phyloP scores from a whole-genome alignment of 805 yeast genomes.

The Yamadazyma sp. region DNA sequence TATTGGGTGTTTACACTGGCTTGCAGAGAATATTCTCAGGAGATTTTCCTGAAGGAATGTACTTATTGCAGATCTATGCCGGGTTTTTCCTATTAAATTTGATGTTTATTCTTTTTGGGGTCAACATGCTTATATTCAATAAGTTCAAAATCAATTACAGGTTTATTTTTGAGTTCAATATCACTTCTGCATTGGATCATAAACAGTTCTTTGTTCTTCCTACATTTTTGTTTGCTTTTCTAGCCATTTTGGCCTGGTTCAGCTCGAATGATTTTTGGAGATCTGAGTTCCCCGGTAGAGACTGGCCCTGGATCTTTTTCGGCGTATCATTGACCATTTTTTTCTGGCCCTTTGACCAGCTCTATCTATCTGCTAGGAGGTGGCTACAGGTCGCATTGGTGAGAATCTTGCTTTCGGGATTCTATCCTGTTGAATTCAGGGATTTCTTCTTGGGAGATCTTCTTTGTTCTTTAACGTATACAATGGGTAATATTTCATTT shows the following conservation, averaged over 20 bases:
- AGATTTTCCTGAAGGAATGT: slow-evolving; percentile 54
- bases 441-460: slow-evolving; percentile 95
- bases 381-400: slow-evolving; percentile 76
- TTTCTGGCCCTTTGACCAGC: slow-evolving; percentile 59
- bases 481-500: slow-evolving; percentile 80
- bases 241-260: slow-evolving; percentile 69
- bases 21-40: slow-evolving; percentile 39
- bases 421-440: slow-evolving; percentile 91
- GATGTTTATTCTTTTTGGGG: slow-evolving; percentile 61
- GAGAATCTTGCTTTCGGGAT: slow-evolving; percentile 76
- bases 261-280: slow-evolving; percentile 75
- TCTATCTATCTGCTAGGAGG: slow-evolving; percentile 62
- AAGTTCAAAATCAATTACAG: slow-evolving; percentile 78
- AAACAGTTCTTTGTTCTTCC: slow-evolving; percentile 69
- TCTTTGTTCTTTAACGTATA: slow-evolving; percentile 82
- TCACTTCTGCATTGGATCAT: slow-evolving; percentile 62
- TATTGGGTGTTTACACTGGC: slow-evolving; percentile 56
- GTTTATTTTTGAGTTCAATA: slow-evolving; percentile 86
- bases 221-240: slow-evolving; percentile 52
- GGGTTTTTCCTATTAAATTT: slow-evolving; percentile 73
- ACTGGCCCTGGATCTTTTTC: slow-evolving; percentile 79
- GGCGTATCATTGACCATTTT: slow-evolving; percentile 50
- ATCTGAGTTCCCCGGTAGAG: slow-evolving; percentile 54
- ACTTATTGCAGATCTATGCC: slow-evolving; percentile 84
- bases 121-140: slow-evolving; percentile 74